These are phyloP conservation scores for Fusarium sp. DNA, from an alignment of 2,329 filamentous ascomycete genomes.

Conservation along the genomic window DNA sequence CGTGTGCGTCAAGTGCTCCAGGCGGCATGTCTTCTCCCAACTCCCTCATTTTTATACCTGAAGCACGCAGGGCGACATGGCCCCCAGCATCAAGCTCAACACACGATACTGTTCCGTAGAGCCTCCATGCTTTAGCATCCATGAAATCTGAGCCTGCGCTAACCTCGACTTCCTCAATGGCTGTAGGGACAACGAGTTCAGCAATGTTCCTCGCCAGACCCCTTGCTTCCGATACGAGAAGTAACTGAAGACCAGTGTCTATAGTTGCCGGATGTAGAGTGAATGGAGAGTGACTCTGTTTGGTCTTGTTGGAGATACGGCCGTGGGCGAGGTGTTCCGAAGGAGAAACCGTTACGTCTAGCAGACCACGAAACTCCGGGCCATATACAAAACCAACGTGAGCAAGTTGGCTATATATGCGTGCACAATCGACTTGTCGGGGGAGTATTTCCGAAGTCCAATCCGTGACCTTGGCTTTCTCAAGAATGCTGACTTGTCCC, in stretches of 20 bases:
- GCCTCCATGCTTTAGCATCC: constrained; percentile 8
- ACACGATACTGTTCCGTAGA: neutral
- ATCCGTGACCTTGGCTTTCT: neutral
- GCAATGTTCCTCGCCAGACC: neutral
- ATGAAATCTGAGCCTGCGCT: neutral
- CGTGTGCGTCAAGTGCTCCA: neutral
- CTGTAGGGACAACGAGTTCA: neutral
- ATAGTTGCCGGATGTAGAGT: constrained; percentile 14
- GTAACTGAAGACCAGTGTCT: constrained; percentile 2
- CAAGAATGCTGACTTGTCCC: constrained; percentile 9
- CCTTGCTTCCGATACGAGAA: neutral
- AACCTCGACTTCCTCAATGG: constrained; percentile 2
- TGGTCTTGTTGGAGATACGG: neutral
- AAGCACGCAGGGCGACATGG: neutral
- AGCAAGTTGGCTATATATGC: neutral
- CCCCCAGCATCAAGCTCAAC: neutral
- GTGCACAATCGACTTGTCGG: neutral
- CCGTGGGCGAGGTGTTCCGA: neutral
- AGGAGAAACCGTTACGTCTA: neutral
- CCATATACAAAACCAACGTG: constrained; percentile 2
- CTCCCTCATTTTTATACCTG: neutral
- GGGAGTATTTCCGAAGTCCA: neutral
- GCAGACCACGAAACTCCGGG: neutral
- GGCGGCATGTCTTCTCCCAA: neutral
- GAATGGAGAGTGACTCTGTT: neutral